Evolutionary conservation across 257 asterid genomes (phyloP).

Genomic region (Solanum tacnaense): DNA sequence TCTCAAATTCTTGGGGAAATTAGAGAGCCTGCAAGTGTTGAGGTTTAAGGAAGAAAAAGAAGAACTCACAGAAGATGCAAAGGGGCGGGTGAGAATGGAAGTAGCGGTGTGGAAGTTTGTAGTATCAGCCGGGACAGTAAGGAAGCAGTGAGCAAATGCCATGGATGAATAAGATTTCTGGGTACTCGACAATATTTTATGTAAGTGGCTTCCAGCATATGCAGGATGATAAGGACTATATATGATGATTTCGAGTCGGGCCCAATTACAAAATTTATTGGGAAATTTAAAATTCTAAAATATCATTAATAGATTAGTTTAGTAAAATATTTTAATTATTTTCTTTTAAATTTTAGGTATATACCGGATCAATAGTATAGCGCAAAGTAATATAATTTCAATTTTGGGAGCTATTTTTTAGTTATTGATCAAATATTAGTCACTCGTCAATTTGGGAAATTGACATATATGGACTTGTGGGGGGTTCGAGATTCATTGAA

Average conservation of each 20-base stretch:
- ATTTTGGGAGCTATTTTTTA: not conserved
- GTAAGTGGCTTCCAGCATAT: not conserved
- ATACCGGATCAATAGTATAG: too few species aligned
- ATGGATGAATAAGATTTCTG: slow-evolving; percentile 8
- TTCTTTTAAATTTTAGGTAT: too few species aligned
- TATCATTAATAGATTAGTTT: too few species aligned
- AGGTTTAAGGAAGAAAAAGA: slow-evolving; percentile 15
- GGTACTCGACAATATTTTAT: not conserved
- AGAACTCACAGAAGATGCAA: slow-evolving; percentile 8
- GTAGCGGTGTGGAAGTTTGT: slow-evolving; percentile 13
- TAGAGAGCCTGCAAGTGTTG: slow-evolving; percentile 13
- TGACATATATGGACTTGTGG: not conserved
- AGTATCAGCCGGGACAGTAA: slow-evolving; percentile 31
- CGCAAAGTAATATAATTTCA: too few species aligned
- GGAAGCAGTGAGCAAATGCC: slow-evolving; percentile 45
- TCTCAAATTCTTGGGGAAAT: slow-evolving; percentile 9
- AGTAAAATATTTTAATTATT: too few species aligned
- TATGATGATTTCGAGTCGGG: not conserved
- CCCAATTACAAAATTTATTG: not conserved
- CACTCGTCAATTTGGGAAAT: not conserved
- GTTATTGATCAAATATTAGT: not conserved
- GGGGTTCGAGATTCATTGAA: not conserved
- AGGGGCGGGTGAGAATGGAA: slow-evolving; percentile 12
- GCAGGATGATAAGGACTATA: not conserved
- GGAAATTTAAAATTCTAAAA: too few species aligned